A percentile compares a stretch with the other conserved stretches of the same genome.
Evolutionary conservation across 2,329 filamentous ascomycete genomes (phyloP).

Genomic region (Phoma sp.): DNA sequence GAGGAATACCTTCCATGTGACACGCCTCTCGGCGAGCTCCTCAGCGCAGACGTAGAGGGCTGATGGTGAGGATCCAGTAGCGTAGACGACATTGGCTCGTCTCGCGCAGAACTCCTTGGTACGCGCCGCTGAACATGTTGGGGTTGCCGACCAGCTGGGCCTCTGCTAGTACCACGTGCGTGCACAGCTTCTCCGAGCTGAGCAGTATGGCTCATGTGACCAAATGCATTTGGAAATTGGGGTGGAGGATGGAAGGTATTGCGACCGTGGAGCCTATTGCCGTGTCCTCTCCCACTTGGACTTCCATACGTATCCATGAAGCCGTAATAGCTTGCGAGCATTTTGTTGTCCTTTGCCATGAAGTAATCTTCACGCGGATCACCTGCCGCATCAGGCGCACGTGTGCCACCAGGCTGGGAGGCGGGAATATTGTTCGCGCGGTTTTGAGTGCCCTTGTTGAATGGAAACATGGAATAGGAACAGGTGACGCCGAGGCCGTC

Average conservation of each 20-base stretch:
- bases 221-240: constrained; percentile 71
- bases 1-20: constrained; percentile 56
- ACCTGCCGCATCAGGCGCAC: constrained; percentile 54
- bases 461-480: constrained; percentile 96
- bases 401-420: constrained; percentile 44
- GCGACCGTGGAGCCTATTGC: constrained; percentile 54
- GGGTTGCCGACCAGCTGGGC: constrained; percentile 30
- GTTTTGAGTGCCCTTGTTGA: constrained; percentile 75
- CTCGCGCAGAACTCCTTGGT: constrained; percentile 26
- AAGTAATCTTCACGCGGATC: constrained; percentile 87
- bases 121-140: constrained; percentile 37
- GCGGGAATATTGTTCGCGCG: constrained; percentile 53
- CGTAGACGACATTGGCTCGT: constrained; percentile 73
- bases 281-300: constrained; percentile 36
- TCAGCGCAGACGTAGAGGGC: constrained; percentile 58
- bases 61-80: constrained; percentile 79
- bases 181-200: constrained; percentile 55
- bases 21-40: constrained; percentile 54
- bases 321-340: constrained; percentile 95
- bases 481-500: constrained; percentile 96
- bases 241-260: constrained; percentile 75
- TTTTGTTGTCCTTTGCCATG: constrained; percentile 93
- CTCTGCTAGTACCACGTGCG: constrained; percentile 35
- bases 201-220: constrained; percentile 51
- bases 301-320: constrained; percentile 85